A percentile compares a stretch with the other conserved stretches of the same genome.
Conservation (phyloP, 23 red algal species). For the Gracilaria vermiculophylla region DNA sequence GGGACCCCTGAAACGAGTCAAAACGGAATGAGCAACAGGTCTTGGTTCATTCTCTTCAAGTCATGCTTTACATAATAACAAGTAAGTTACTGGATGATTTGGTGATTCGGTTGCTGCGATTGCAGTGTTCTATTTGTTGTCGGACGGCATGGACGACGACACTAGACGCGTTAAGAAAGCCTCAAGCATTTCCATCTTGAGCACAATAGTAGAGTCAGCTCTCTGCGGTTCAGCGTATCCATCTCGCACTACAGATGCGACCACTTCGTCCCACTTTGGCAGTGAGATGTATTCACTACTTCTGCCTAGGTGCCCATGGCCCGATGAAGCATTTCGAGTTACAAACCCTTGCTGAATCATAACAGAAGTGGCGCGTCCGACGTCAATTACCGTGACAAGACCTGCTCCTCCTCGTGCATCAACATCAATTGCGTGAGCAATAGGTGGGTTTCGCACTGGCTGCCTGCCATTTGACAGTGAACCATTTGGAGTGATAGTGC, state of each 20-base stretch:
- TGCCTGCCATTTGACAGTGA: not conserved
- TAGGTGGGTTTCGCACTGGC: not conserved
- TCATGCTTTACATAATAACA: slow-evolving; percentile 22
- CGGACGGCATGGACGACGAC: slow-evolving; percentile 30
- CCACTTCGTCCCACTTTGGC: slow-evolving; percentile 59
- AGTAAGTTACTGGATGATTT: not conserved
- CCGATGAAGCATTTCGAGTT: slow-evolving; percentile 1
- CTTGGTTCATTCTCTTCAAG: not conserved
- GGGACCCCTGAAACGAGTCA: not conserved
- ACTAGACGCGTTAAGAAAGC: slow-evolving; percentile 59
- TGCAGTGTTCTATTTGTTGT: slow-evolving; percentile 11
- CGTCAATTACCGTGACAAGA: slow-evolving; percentile 73
- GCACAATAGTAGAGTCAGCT: slow-evolving; percentile 63
- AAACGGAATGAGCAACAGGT: not conserved
- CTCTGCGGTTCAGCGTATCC: slow-evolving; percentile 56
- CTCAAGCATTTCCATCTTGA: slow-evolving; percentile 65
- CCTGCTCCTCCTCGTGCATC: slow-evolving; percentile 66
- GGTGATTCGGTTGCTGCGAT: slow-evolving; percentile 15
- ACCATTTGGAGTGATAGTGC: not conserved
- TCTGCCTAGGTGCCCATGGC: slow-evolving; percentile 1
- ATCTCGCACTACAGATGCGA: slow-evolving; percentile 25
- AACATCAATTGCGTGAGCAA: slow-evolving; percentile 72
- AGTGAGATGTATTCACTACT: slow-evolving; percentile 58
- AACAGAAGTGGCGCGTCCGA: slow-evolving; percentile 75
- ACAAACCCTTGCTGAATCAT: slow-evolving; percentile 75